Evolutionary conservation across 2,329 filamentous ascomycete species (phyloP).

Genomic region (Neocucurbitaria cava): DNA sequence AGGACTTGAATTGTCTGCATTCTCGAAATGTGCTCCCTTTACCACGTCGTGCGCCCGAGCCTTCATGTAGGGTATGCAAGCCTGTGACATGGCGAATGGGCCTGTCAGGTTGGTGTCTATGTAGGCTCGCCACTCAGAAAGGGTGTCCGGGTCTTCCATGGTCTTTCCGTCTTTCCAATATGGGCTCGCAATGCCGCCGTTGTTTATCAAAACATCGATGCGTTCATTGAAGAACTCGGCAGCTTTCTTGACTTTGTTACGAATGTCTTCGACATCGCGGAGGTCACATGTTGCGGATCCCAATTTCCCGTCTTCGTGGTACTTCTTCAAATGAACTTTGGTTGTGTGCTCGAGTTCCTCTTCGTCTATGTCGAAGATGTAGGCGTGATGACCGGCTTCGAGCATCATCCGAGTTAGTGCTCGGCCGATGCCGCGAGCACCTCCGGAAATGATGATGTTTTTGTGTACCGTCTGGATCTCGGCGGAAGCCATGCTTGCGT

Average conservation of each 20-base stretch:
- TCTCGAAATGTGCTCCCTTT: constrained; percentile 34
- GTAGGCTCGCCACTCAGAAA: constrained; percentile 56
- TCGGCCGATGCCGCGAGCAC: constrained; percentile 58
- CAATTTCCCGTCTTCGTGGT: constrained; percentile 45
- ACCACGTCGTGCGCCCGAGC: constrained; percentile 30
- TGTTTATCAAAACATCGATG: constrained; percentile 51
- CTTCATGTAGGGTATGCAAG: constrained; percentile 58
- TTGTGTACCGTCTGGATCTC: constrained; percentile 25
- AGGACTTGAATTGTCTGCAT: constrained; percentile 24
- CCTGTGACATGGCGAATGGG: constrained; percentile 56
- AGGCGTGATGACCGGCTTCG: constrained; percentile 54
- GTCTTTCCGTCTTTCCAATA: constrained; percentile 55
- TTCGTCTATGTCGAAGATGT: constrained; percentile 54
- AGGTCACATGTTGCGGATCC: constrained; percentile 54
- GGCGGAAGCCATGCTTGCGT: constrained; percentile 13
- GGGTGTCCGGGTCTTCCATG: constrained; percentile 53
- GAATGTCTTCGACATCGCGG: constrained; percentile 52
- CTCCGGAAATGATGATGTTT: constrained; percentile 52
- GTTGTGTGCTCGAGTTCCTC: constrained; percentile 48
- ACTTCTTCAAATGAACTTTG: constrained; percentile 49
- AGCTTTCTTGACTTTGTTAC: constrained; percentile 49
- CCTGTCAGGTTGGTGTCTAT: constrained; percentile 58
- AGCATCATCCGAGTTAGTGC: constrained; percentile 56
- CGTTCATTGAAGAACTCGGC: constrained; percentile 53
- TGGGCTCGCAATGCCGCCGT: constrained; percentile 46